Base-by-base conservation (phyloP, 2,329 filamentous ascomycete genomes). In the Sporothrix phasma region DNA sequence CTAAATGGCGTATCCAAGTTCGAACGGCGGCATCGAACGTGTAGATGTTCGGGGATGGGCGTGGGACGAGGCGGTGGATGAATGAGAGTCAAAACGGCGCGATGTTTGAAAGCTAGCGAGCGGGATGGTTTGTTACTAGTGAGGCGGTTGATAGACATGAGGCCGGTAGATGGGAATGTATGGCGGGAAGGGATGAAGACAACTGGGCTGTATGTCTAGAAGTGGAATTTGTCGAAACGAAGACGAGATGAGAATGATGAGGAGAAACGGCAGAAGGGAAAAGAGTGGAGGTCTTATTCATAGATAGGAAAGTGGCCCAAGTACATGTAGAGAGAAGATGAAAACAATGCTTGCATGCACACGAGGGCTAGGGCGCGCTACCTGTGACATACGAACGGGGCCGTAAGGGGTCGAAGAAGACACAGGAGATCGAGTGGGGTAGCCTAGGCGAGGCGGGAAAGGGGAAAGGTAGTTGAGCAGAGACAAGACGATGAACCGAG, bases 51-150 rank as follows among this genome's bases (percentile, higher is more conserved):
- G 31, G 31, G 51, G 51, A 24, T 56, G 51, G 43, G 22, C 54
- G 37, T 43, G 54, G 54, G 54, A 29, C 37, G 22, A 37, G 22
- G 37, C 22, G 24, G 54, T 47, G 26, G 58, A 37, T 31, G 58
- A 61, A 7, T n/a, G 17, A 47, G 58, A 47, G 26, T 34, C 43
- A 45, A 47, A 63, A 59, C 31, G 62, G 62, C 54, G 22, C 46
- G 54, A 17, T 63, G 31, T 26, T n/a, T n/a, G 19, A 13, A 41
- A 43, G 22, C 54, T 43, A 60, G 17, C 34, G 43, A 22, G 22
- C 22, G 34, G 37, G 34, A 43, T 29, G 8, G 43, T 19, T 37
- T 47, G 54, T 64, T 39, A 59, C 26, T 45, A 22, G 51, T 31
- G 46, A 61, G 49, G 19, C 10, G 43, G 37, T 29, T 53, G 46